A percentile compares a stretch with the other conserved stretches of the same genome.
phyloP scores from a whole-genome alignment of 2,329 filamentous ascomycete genomes.

The Triangularia setosa region DNA sequence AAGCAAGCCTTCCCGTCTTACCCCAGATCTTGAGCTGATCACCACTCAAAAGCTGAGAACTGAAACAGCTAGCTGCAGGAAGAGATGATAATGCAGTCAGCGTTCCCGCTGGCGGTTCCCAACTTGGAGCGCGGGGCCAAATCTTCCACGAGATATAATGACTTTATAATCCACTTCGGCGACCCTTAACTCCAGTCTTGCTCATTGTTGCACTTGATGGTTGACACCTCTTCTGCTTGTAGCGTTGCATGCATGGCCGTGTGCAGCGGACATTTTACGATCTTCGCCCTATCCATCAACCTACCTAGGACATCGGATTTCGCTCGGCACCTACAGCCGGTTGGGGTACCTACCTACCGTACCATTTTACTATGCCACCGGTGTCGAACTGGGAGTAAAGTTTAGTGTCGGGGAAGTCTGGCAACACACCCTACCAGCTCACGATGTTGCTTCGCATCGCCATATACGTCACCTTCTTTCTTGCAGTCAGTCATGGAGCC shows the following conservation, averaged over 20 bases:
- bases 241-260: not conserved
- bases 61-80: not conserved
- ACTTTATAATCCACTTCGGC: not conserved
- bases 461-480: conserved; percentile 3
- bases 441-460: conserved; percentile 8
- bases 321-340: no score
- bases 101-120: not conserved
- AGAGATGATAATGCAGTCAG: not conserved
- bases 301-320: no score
- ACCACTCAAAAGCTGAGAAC: not conserved
- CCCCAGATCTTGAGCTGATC: not conserved
- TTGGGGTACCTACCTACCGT: no score
- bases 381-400: no score
- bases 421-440: not conserved
- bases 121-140: not conserved
- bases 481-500: conserved; percentile 11
- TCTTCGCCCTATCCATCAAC: not conserved
- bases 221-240: not conserved
- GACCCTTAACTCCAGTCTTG: not conserved
- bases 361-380: no score
- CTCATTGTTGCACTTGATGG: not conserved
- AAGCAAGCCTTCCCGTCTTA: conserved; percentile 12
- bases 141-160: not conserved
- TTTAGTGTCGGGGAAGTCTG: not conserved
- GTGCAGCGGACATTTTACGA: conserved; percentile 1